These are phyloP conservation scores for Cyclanthera cordifolia DNA, from an alignment of 306 rosid genomes.

Conservation along the genomic window DNA sequence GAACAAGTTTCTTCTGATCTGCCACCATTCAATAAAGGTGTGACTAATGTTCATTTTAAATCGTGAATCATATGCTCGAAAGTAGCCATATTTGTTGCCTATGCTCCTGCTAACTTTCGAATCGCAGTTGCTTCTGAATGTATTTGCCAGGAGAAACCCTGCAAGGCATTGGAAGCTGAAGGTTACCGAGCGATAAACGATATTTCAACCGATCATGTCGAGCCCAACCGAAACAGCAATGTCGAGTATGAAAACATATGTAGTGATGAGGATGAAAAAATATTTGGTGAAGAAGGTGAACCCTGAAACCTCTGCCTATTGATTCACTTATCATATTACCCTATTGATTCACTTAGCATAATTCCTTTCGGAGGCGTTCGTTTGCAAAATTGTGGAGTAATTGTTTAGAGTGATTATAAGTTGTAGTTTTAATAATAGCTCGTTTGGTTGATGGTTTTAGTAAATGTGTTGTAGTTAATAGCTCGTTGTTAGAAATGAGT, in stretches of 20 bases:
- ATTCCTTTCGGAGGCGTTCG: too few relatives aligned
- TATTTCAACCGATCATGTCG: conserved; percentile 41
- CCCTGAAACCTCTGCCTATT: conserved; percentile 1
- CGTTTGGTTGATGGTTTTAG: too few relatives aligned
- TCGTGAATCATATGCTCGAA: background rate
- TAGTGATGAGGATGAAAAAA: conserved; percentile 38
- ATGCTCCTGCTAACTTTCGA: conserved; percentile 19
- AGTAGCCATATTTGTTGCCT: background rate
- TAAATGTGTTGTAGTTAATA: too few relatives aligned
- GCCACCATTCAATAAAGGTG: background rate
- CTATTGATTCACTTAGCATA: background rate
- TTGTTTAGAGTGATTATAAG: too few relatives aligned
- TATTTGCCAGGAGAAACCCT: conserved; percentile 36
- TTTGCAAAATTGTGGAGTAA: too few relatives aligned
- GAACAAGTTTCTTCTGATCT: background rate
- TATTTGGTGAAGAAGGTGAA: conserved; percentile 41
- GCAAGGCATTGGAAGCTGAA: conserved; percentile 28
- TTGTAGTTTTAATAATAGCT: too few relatives aligned
- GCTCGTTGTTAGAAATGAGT: too few relatives aligned
- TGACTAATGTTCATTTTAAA: background rate
- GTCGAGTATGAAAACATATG: conserved; percentile 8
- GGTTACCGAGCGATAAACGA: conserved; percentile 29
- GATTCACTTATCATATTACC: background rate
- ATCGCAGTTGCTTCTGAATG: conserved; percentile 22
- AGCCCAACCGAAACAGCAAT: conserved; percentile 29